Evolutionary conservation across 495 filamentous ascomycete genomes (phyloP), one percentile per base, ranked within the genome.

Genomic region (Aspergillus panamensis): DNA sequence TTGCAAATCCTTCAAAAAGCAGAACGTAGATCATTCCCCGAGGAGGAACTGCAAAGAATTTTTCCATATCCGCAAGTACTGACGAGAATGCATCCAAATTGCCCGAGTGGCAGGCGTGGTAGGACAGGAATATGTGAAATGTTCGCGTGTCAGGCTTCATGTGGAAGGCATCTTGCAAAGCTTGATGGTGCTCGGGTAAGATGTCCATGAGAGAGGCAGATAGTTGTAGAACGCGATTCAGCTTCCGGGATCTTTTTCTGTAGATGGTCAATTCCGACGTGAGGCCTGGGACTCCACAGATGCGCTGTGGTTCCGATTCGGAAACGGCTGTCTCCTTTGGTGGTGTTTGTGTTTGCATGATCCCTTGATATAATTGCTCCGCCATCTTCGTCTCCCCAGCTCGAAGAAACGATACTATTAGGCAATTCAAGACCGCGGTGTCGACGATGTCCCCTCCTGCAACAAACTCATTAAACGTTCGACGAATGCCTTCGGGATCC

Each of bases 361-460:
- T 96, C 47, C 86, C 84, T 52, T 84, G 78, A 68, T 95, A 96
- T 5, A 96, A 76, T 45, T 85, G 77, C 63, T 91, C 84, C 3
- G 91, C 95, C 1, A 86, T 85, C 21, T 74, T 69, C 4, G 82
- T 73, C 62, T 97, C 90, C 30, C 86, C 85, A 3, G 84, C 82
- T 55, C 81, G 78, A 39, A 97, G 74, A 20, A 97, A 80, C 2
- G 91, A 85, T 2, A 83, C 77, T 56, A 96, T 88, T 62, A 97
- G 79, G 57, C 87, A 87, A 66, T 97, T 97, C 64, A 97, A 75
- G 12, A 90, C 88, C 6, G 87, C 81, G 0, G 91, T 94, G 69
- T 97, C 92, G 31, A 98, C 86, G 14, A 96, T 83, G 66, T 96
- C 88, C 33, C 91, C 92, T 0, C 83, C 82, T 43, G 87, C 73